These are phyloP conservation scores for Euphrasia confusa DNA, from an alignment of 257 asterid genomes.

Conservation along the genomic window DNA sequence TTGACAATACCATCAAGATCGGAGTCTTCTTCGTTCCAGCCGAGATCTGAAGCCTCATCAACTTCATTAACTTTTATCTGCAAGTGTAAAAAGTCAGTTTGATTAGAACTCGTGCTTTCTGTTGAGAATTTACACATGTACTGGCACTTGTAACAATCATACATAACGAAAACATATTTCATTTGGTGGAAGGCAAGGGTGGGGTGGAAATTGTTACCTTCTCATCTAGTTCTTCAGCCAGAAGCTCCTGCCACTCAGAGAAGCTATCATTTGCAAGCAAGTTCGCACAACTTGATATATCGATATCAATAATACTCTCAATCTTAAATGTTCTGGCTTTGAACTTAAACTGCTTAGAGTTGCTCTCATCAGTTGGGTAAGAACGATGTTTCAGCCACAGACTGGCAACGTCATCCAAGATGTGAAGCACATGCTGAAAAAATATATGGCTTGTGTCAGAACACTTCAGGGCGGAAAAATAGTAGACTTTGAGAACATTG, in stretches of 20 bases:
- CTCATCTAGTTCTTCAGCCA: slow-evolving; percentile 55
- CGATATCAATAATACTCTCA: slow-evolving; percentile 66
- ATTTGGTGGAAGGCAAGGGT: neutral
- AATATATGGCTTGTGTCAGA: slow-evolving; percentile 24
- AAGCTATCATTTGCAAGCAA: slow-evolving; percentile 52
- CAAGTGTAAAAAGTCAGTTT: slow-evolving; percentile 17
- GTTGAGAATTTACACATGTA: slow-evolving; percentile 4
- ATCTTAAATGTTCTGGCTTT: slow-evolving; percentile 68
- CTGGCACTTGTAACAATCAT: slow-evolving; percentile 7
- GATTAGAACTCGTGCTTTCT: neutral
- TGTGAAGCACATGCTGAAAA: slow-evolving; percentile 54
- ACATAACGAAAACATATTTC: neutral
- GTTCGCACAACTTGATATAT: slow-evolving; percentile 54
- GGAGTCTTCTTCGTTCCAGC: slow-evolving; percentile 61
- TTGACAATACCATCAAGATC: slow-evolving; percentile 55
- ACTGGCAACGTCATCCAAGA: slow-evolving; percentile 57
- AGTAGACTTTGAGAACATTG: neutral
- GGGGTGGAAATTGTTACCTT: slow-evolving; percentile 33
- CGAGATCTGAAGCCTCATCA: slow-evolving; percentile 46
- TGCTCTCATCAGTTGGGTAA: slow-evolving; percentile 43
- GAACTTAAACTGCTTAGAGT: slow-evolving; percentile 60
- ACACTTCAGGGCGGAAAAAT: slow-evolving; percentile 2
- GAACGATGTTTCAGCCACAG: slow-evolving; percentile 67
- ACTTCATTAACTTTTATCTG: slow-evolving; percentile 41
- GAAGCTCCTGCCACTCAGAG: slow-evolving; percentile 72